Evolutionary conservation across 106 monocot species (phyloP).

Genomic region (Allium cepa): DNA sequence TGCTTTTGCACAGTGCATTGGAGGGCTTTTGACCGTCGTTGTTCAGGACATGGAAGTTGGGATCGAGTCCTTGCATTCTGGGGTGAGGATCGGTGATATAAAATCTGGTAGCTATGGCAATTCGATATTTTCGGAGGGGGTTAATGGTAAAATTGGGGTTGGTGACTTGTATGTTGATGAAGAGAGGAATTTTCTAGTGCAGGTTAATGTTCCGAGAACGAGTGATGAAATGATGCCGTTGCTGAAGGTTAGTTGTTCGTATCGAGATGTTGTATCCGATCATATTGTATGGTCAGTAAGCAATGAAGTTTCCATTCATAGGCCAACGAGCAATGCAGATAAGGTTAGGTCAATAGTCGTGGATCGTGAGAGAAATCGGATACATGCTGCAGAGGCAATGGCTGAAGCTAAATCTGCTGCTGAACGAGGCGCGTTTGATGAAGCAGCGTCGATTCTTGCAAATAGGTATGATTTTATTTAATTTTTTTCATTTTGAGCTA

Average conservation of each 20-base stretch:
- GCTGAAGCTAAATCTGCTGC: constrained; percentile 25
- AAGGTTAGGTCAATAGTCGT: constrained; percentile 24
- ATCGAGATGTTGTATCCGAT: constrained; percentile 24
- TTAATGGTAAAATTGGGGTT: constrained; percentile 26
- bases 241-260: constrained; percentile 20
- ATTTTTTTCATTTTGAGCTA: no score
- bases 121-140: constrained; percentile 12
- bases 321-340: constrained; percentile 9
- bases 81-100: constrained; percentile 12
- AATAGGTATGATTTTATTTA: no score
- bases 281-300: constrained; percentile 9
- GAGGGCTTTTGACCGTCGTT: constrained; percentile 46
- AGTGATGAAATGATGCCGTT: constrained; percentile 5
- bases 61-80: constrained; percentile 21
- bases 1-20: constrained; percentile 58
- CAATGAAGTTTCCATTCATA: constrained; percentile 11
- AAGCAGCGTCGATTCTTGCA: constrained; percentile 22
- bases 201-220: constrained; percentile 11
- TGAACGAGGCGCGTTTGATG: constrained; percentile 20
- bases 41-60: constrained; percentile 28
- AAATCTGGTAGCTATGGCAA: constrained; percentile 46
- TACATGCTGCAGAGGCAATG: constrained; percentile 28
- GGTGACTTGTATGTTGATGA: constrained; percentile 57
- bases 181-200: constrained; percentile 49
- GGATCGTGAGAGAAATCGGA: constrained; percentile 30